phyloP scores from a whole-genome alignment of 371 early-diverging fungal species.

The Rhizopus arrhizus region DNA sequence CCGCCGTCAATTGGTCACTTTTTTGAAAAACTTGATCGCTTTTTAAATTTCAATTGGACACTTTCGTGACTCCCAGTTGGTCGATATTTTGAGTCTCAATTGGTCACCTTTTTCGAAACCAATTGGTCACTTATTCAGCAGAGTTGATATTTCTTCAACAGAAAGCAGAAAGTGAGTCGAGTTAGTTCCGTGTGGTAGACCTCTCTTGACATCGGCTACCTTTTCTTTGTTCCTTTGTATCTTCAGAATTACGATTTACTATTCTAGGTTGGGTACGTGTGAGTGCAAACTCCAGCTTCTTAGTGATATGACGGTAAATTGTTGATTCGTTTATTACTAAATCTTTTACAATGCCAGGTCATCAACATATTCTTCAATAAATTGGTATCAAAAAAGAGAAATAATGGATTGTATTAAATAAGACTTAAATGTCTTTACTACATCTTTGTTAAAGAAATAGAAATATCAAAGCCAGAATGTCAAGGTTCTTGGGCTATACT shows the following conservation, averaged over 20 bases:
- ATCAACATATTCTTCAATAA: conserved; percentile 7
- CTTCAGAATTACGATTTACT: conserved; percentile 6
- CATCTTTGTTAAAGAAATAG: no score
- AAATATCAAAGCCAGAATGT: no score
- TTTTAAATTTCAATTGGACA: conserved; percentile 9
- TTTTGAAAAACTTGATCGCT: conserved; percentile 13
- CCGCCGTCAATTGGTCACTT: no score
- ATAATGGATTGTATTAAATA: conserved; percentile 2
- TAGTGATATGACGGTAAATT: conserved; percentile 1
- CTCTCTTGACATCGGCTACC: conserved; percentile 2
- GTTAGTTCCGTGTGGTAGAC: not conserved
- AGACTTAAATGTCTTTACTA: conserved; percentile 5
- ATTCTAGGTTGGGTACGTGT: conserved; percentile 4
- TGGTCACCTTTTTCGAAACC: conserved; percentile 3
- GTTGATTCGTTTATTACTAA: conserved; percentile 8
- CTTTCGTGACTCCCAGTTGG: conserved; percentile 4
- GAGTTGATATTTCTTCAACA: conserved; percentile 10
- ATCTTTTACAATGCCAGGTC: conserved; percentile 6
- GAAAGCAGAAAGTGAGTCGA: conserved; percentile 7
- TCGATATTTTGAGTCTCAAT: conserved; percentile 3
- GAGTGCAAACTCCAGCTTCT: not conserved
- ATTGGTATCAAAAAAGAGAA: not conserved
- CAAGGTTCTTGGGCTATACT: no score
- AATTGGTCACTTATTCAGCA: conserved; percentile 2
- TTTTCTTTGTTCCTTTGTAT: conserved; percentile 11